Evolutionary conservation across 208 protist genomes (phyloP), one percentile per base, ranked within the genome.

Genomic region (Spongospora subterranea): DNA sequence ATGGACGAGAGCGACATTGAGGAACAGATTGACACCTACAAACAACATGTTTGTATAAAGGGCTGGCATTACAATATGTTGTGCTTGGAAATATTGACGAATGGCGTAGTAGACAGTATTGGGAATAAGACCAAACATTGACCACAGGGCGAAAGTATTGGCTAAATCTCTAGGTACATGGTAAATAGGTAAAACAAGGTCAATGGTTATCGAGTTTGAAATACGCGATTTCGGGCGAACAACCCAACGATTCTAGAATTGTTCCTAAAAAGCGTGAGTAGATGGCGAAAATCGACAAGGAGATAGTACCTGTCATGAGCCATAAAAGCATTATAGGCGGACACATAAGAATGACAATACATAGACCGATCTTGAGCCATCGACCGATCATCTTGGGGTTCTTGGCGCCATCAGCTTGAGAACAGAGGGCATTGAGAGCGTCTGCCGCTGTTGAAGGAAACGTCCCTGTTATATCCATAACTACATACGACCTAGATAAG

Each of bases 71-170:
- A 77, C 45, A 32, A 91, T 89, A 13, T 45, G 17, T 53, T 46
- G 35, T 32, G 89, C 40, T 32, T 91, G 89, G 77, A 91, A 91
- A 45, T 91, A 91, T 32, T 88, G 46, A 6, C 89, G 89, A 43
- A 91, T 29, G 54, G 39, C 39, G 17, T 77, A 46, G 89, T 91
- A 91, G 17, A 77, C 54, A 20, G 32, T 45, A 45, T 89, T 76
- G 32, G 54, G 46, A 45, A 89, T 71, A 20, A 89, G 50, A 1
- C 54, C 46, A 32, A 32, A 89, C 13, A n/a, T 76, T 29, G 46
- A 89, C 54, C 46, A 89, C 32, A 76, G 6, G 32, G 54, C 54
- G 32, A 64, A 89, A 20, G 32, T 45, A 20, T 89, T 76, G 17
- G 54, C 54, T 45, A 89, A 29, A 1, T 32, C 11, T n/a, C 46